Evolutionary conservation across 2,329 filamentous ascomycete species (phyloP).

Genomic region (Colletotrichum tropicale): DNA sequence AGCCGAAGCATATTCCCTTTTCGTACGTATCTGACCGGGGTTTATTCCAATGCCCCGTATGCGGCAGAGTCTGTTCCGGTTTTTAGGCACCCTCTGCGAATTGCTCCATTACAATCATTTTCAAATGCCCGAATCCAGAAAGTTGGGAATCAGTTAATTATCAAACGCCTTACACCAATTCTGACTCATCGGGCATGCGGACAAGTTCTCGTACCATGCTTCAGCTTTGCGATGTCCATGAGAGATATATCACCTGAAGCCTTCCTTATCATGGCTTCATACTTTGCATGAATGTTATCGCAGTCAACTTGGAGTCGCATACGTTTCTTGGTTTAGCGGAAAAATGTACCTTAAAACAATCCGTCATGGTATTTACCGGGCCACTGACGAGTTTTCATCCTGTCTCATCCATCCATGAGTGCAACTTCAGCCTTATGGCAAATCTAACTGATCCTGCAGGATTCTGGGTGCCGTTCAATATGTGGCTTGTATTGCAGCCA

Average conservation of each 20-base stretch:
- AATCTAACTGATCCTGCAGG: background rate
- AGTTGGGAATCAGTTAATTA: background rate
- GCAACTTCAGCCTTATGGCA: background rate
- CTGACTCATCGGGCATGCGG: background rate
- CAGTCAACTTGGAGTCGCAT: background rate
- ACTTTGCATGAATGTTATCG: background rate
- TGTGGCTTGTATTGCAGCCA: background rate
- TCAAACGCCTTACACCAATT: background rate
- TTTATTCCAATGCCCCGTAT: background rate
- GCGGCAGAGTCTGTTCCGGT: background rate
- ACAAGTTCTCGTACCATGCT: background rate
- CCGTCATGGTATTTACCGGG: fast-evolving
- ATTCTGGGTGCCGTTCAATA: background rate
- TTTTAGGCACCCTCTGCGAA: background rate
- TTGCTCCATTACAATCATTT: background rate
- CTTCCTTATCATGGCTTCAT: background rate
- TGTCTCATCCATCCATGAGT: background rate
- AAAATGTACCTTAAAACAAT: background rate
- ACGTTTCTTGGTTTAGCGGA: background rate
- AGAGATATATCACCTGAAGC: background rate
- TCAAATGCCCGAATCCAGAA: background rate
- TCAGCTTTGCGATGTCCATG: background rate
- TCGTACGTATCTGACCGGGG: background rate
- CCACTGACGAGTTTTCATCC: background rate
- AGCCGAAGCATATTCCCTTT: background rate